Conservation (phyloP, 1,284 basidiomycete species). For the Flammula alnicola region DNA sequence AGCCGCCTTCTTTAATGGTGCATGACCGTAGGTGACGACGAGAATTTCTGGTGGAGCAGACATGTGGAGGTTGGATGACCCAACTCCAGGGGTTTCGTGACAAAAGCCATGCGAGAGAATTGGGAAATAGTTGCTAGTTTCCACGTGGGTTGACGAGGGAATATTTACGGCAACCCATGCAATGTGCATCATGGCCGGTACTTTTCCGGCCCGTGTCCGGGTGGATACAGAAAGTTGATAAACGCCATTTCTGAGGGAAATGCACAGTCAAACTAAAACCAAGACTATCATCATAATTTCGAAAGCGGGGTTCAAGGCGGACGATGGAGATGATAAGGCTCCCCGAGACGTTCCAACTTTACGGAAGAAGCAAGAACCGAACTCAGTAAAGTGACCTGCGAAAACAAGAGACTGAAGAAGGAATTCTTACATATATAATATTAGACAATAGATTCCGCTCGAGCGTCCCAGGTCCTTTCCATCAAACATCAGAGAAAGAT, state of each 20-base stretch:
- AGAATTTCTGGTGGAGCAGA: not conserved
- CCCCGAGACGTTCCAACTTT: not conserved
- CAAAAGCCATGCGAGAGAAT: not conserved
- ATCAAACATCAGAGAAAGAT: not conserved
- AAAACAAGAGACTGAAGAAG: not conserved
- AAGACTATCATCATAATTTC: not conserved
- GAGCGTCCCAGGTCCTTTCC: not conserved
- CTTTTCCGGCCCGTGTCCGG: too few relatives aligned
- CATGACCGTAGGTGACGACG: too few relatives aligned
- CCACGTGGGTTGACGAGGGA: not conserved
- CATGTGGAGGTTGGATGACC: not conserved
- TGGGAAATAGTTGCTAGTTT: not conserved
- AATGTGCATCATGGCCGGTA: too few relatives aligned
- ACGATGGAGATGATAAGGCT: not conserved
- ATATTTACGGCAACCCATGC: not conserved
- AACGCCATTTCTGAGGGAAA: not conserved
- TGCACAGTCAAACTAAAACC: not conserved
- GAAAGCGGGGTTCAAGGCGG: not conserved
- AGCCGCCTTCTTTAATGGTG: not conserved
- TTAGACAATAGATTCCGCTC: not conserved
- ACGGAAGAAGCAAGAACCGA: not conserved
- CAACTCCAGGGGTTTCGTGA: not conserved
- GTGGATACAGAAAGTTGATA: not conserved
- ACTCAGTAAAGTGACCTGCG: not conserved
- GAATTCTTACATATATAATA: conserved; percentile 1